Evolutionary conservation across 306 rosid genomes (phyloP).

Genomic region (Adenanthera pavonina): DNA sequence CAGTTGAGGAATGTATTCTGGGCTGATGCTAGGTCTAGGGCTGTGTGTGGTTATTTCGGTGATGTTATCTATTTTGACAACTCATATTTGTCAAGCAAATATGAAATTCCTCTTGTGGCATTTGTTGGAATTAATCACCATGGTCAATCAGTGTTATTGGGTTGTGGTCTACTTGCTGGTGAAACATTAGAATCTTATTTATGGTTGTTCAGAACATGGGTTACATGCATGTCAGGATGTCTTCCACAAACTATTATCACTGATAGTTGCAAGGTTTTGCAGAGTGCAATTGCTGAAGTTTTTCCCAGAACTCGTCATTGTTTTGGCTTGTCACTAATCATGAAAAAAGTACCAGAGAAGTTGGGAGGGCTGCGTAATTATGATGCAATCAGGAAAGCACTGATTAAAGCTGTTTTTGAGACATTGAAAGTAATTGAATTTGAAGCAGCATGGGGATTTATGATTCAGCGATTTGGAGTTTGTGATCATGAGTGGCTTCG

Average conservation of each 20-base stretch:
- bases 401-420: slow-evolving; percentile 78
- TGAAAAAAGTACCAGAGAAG: slow-evolving; percentile 88
- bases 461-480: slow-evolving; percentile 80
- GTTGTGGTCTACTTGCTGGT: slow-evolving; percentile 89
- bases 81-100: slow-evolving; percentile 75
- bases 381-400: slow-evolving; percentile 78
- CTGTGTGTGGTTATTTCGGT: slow-evolving; percentile 79
- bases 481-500: slow-evolving; percentile 88
- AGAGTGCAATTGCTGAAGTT: slow-evolving; percentile 62
- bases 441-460: slow-evolving; percentile 87
- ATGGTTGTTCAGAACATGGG: slow-evolving; percentile 92
- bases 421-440: slow-evolving; percentile 86
- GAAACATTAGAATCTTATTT: slow-evolving; percentile 73
- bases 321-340: slow-evolving; percentile 82
- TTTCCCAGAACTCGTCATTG: slow-evolving; percentile 82
- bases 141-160: slow-evolving; percentile 80
- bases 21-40: slow-evolving; percentile 85
- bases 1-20: slow-evolving; percentile 80
- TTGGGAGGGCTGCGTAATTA: slow-evolving; percentile 84
- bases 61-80: slow-evolving; percentile 82
- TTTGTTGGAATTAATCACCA: slow-evolving; percentile 91
- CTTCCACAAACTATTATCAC: slow-evolving; percentile 82
- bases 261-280: slow-evolving; percentile 79
- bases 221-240: slow-evolving; percentile 65
- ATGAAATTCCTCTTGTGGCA: slow-evolving; percentile 87